Evolutionary conservation across 1,139 yeast species (phyloP), one percentile per base, ranked within the genome.

Genomic region (Zygoascus sp.): DNA sequence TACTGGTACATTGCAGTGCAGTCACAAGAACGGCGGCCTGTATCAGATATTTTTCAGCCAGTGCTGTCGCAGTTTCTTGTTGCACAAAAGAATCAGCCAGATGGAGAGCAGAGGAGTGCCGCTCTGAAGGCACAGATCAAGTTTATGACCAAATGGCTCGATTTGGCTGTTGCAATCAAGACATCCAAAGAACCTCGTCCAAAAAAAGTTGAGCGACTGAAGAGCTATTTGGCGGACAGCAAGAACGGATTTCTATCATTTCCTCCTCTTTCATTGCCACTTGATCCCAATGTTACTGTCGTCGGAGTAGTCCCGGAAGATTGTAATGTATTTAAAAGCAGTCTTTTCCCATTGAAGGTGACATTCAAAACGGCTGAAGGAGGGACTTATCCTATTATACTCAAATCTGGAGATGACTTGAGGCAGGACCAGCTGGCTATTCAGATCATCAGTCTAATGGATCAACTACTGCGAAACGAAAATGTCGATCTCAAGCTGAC

Each of bases 371-470:
- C 95, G 0, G 68, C 74, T 1, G 66, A 64, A 13, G 85, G 83
- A 0, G 66, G 63, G 1, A 73, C 72, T 44, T 94, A 89, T 64
- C 81, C 95, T 3, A 68, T 92, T 39, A 92, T 94, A 84, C 89
- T 89, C 67, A 94, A 94, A 63, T 85, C 86, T 43, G 98, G 99
- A 2, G 98, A 94, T 66, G 98, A 94, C 62, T 70, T 94, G 45
- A 73, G 97, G 50, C 99, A 94, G 64, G 99, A 94, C 68, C 99
- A 94, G 64, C 75, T 94, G 55, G 95, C 92, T 20, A 86, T 89
- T 46, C 98, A 94, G 64, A 87, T 94, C 50, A 86, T 94, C 46
- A 79, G 84, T 46, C 70, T 94, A 50, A 92, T 94, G 96, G 96
- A 92, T 64, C 89, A 82, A 60, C 74, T 94, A 44, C 68, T 94